Evolutionary conservation across 441 rosid genomes (phyloP), one percentile per base, ranked within the genome.

Genomic region (Populus tomentosa): DNA sequence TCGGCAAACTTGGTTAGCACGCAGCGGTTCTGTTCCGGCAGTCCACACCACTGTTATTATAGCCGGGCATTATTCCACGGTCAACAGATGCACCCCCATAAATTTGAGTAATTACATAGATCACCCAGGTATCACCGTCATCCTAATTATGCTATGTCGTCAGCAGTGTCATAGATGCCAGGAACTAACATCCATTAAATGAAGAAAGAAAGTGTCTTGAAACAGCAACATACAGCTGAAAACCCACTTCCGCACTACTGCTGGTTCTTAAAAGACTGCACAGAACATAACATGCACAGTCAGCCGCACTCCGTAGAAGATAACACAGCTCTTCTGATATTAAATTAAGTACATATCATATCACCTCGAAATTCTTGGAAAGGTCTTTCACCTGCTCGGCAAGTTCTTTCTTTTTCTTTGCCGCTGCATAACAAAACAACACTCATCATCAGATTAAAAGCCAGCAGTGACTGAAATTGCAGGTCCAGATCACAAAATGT

Each of bases 281-380:
- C 35, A 64, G 30, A 64, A 64, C 0, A 6, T 11, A 64, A 10
- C 32, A 64, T 28, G 1, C 16, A 64, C 28, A 1, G 14, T 64
- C 7, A 26, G 68, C 33, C 11, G 35, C 56, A 46, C 56, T 5
- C 20, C 56, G 20, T 46, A 4, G 56, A 46, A 14, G 56, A 46
- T 9, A 46, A 46, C 20, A 13, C 53, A 46, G 6, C 56, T 46
- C 18, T 46, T 46, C 20, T 14, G 56, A 14, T 13, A 46, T 46
- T 46, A 14, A 46, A 46, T 21, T 21, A 63, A 10, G 10, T 23
- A 1, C 10, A 10, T 21, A 63, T 13, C n/a, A n/a, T n/a, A n/a
- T 73, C 21, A 87, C 97, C 81, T 90, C 91, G 0, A 83, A 30
- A 73, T 87, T 86, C 77, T 87, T 88, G 1, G 93, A 80, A 26